Evolutionary conservation across 2,329 filamentous ascomycete species (phyloP).

Genomic region (Corinectria fuckeliana): DNA sequence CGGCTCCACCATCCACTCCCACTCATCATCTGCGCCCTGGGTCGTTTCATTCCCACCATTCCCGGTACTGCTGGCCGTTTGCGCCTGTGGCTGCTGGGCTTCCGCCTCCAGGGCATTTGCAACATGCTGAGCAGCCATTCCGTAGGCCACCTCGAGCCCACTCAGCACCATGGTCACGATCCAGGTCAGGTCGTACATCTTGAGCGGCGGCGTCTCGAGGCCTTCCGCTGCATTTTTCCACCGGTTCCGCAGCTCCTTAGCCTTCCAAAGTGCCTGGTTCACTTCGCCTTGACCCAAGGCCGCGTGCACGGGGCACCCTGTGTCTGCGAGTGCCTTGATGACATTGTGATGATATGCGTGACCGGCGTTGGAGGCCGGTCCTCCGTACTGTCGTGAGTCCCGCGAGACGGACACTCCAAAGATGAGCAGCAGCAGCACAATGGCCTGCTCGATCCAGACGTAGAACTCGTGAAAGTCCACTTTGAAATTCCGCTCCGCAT

Average conservation of each 20-base stretch:
- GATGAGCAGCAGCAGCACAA: conserved; percentile 70
- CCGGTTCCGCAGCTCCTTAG: conserved; percentile 73
- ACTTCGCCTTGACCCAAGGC: conserved; percentile 63
- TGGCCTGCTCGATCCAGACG: conserved; percentile 72
- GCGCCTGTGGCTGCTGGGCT: conserved; percentile 34
- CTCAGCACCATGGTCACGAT: conserved; percentile 64
- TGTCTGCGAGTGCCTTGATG: conserved; percentile 64
- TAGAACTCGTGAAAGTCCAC: conserved; percentile 82
- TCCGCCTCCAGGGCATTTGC: conserved; percentile 47
- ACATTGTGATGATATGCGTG: conserved; percentile 76
- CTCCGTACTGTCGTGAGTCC: neutral
- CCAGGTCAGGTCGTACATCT: conserved; percentile 65
- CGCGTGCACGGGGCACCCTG: conserved; percentile 60
- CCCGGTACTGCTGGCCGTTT: neutral
- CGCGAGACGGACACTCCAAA: conserved; percentile 63
- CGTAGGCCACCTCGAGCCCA: conserved; percentile 65
- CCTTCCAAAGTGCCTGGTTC: conserved; percentile 63
- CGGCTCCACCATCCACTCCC: conserved; percentile 50
- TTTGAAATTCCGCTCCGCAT: conserved; percentile 75
- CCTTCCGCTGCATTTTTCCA: conserved; percentile 72
- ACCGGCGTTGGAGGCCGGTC: conserved; percentile 1
- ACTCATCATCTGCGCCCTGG: conserved; percentile 37
- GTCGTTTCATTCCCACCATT: conserved; percentile 12
- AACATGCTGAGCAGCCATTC: conserved; percentile 56
- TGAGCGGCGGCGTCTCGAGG: conserved; percentile 50